These are phyloP conservation scores for Phialocephala subalpina DNA, from an alignment of 2,329 filamentous ascomycete genomes.

Conservation along the genomic window DNA sequence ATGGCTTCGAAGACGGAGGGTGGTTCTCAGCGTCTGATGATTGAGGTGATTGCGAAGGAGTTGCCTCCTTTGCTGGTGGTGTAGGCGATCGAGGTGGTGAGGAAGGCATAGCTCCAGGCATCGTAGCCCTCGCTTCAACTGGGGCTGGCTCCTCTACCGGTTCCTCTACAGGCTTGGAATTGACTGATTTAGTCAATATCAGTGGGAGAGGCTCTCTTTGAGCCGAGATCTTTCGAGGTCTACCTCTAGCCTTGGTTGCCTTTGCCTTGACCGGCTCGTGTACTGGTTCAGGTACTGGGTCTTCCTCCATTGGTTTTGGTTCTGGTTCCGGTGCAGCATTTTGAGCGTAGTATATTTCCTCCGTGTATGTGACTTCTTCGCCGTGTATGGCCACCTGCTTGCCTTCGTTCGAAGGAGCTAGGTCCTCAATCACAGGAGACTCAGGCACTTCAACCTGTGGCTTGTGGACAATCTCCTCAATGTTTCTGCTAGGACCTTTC, in stretches of 20 bases:
- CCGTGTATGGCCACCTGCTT: slow-evolving; percentile 22
- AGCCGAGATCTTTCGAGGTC: slow-evolving; percentile 26
- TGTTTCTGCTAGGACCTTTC: slow-evolving; percentile 34
- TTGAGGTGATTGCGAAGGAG: slow-evolving; percentile 74
- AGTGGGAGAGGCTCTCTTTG: slow-evolving; percentile 14
- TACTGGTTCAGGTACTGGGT: background rate
- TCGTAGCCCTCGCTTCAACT: background rate
- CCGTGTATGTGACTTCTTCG: slow-evolving; percentile 28
- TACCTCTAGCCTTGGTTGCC: slow-evolving; percentile 29
- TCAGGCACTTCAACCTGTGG: slow-evolving; percentile 6
- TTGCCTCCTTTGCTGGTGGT: slow-evolving; percentile 60
- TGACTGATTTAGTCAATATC: slow-evolving; percentile 7
- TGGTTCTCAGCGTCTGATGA: slow-evolving; percentile 84
- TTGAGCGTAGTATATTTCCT: slow-evolving; percentile 32
- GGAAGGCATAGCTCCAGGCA: slow-evolving; percentile 14
- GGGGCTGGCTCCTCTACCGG: background rate
- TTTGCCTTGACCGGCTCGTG: slow-evolving; percentile 26
- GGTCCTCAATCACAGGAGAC: slow-evolving; percentile 4
- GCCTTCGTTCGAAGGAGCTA: slow-evolving; percentile 9
- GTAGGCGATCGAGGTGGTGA: slow-evolving; percentile 49
- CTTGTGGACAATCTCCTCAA: slow-evolving; percentile 38
- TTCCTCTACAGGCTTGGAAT: slow-evolving; percentile 11
- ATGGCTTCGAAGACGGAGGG: slow-evolving; percentile 72
- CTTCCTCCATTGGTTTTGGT: slow-evolving; percentile 16
- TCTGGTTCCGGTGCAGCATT: slow-evolving; percentile 18